Percentiles rank a stretch among this genome's conserved stretches.
These are phyloP conservation scores for Hyaloscypha bicolor DNA, from an alignment of 495 filamentous ascomycete genomes.

Conservation along the genomic window DNA sequence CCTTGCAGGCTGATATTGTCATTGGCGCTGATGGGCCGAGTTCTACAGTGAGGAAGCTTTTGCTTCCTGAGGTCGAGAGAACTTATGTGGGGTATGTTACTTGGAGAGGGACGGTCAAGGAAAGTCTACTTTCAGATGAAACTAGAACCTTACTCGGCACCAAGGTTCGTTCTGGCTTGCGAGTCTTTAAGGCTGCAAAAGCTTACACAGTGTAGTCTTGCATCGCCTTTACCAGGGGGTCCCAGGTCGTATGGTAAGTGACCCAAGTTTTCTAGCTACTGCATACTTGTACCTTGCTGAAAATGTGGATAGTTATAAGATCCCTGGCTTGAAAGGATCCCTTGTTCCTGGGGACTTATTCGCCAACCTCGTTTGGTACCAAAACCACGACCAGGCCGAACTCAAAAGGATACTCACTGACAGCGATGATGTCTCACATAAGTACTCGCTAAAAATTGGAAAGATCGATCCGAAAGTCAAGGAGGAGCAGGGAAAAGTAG, in stretches of 20 bases:
- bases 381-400: constrained; percentile 46
- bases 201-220: constrained; percentile 38
- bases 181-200: neutral
- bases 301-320: constrained; percentile 45
- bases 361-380: constrained; percentile 62
- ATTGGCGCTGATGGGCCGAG: constrained; percentile 59
- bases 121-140: constrained; percentile 37
- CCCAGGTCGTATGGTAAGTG: constrained; percentile 16
- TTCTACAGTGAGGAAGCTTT: constrained; percentile 51
- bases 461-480: constrained; percentile 44
- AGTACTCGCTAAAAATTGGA: constrained; percentile 53
- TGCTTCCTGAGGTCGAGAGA: constrained; percentile 47
- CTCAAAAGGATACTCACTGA: constrained; percentile 57
- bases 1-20: constrained; percentile 46
- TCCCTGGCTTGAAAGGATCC: constrained; percentile 52
- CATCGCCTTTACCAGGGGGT: constrained; percentile 32
- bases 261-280: neutral
- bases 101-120: constrained; percentile 53
- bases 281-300: neutral
- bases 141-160: constrained; percentile 33
- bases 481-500: constrained; percentile 46
- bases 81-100: constrained; percentile 61
- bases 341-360: constrained; percentile 48
- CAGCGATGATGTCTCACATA: constrained; percentile 44
- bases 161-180: constrained; percentile 9